Base-by-base conservation (phyloP, 352 stramenopile genomes). In the Globisporangium cylindrosporum region DNA sequence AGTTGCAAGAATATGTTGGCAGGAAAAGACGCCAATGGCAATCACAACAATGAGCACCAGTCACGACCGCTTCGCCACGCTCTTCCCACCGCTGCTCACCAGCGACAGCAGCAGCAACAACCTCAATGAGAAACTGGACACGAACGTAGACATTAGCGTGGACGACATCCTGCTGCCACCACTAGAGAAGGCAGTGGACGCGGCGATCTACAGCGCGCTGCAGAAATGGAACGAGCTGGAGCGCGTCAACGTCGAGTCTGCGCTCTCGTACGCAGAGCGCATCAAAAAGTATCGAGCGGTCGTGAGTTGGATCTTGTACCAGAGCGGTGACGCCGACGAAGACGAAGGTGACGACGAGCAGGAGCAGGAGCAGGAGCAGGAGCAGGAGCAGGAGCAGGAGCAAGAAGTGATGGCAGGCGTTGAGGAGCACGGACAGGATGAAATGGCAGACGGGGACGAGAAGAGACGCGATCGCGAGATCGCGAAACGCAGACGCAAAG, bases 151-250 rank as follows among this genome's bases (percentile, higher is more conserved):
- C 61, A 86, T 93, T 36, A 72, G 56, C 24, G 74, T 82, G 6
- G 69, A 84, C 49, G 81, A 90, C 38, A 69, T 93, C 5, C 2
- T 61, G 25, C 68, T 93, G 34, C 69, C 69, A 2, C 74, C 83
- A 25, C 68, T 92, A 20, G 81, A 93, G 57, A 76, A 83, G 22
- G 73, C 81, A 20, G 79, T 93, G 34, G 82, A 92, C 14, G 36
- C 63, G 24, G 69, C 79, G 15, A 76, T 93, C 36, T 84, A 90
- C 66, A 69, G 75, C 49, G 83, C 83, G 18, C 71, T 93, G 32
- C 74, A 74, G 46, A 77, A 69, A 53, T 93, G 85, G 85, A 93
- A 93, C 67, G 72, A 75, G 46, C 66, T 78, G 46, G 74, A 89
- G 51, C 74, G 79, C 12, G 83, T 77, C 1, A 57, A 75, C 2